A percentile compares a stretch with the other conserved stretches of the same genome.
phyloP scores from a whole-genome alignment of 2,329 filamentous ascomycete species.

The Talaromyces piceae region DNA sequence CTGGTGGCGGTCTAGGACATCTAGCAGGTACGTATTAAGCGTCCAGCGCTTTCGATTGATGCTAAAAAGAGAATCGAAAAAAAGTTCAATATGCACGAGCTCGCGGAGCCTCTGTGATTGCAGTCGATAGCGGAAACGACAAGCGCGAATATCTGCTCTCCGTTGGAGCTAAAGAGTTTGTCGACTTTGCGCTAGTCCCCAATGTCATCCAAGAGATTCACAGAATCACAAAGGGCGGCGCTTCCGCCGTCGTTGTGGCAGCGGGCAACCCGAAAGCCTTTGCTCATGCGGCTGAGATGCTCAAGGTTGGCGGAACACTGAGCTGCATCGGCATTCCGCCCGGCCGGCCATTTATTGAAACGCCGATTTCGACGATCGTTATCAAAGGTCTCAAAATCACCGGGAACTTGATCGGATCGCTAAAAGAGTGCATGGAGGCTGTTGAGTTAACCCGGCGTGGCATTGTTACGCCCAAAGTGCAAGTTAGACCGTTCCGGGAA shows the following conservation, averaged over 20 bases:
- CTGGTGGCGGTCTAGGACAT: conserved; percentile 41
- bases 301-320: conserved; percentile 37
- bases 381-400: conserved; percentile 39
- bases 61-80: too few species aligned
- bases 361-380: conserved; percentile 37
- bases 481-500: conserved; percentile 37
- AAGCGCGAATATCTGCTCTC: conserved; percentile 34
- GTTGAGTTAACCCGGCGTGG: conserved; percentile 37
- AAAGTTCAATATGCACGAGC: conserved; percentile 41
- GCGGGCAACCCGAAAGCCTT: conserved; percentile 37
- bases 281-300: conserved; percentile 37
- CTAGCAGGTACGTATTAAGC: too few species aligned
- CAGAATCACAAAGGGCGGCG: conserved; percentile 32
- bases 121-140: conserved; percentile 32
- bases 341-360: conserved; percentile 32
- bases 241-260: conserved; percentile 37
- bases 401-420: conserved; percentile 38
- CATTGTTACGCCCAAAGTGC: conserved; percentile 35
- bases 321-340: conserved; percentile 40
- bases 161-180: conserved; percentile 34
- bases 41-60: too few species aligned
- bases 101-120: conserved; percentile 36
- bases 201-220: conserved; percentile 29
- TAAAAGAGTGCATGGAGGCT: conserved; percentile 42
- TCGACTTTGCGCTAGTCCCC: conserved; percentile 31